A percentile compares a stretch with the other conserved stretches of the same genome.
Conservation (phyloP, 495 filamentous ascomycete genomes). For the Penicillium bovifimosum region DNA sequence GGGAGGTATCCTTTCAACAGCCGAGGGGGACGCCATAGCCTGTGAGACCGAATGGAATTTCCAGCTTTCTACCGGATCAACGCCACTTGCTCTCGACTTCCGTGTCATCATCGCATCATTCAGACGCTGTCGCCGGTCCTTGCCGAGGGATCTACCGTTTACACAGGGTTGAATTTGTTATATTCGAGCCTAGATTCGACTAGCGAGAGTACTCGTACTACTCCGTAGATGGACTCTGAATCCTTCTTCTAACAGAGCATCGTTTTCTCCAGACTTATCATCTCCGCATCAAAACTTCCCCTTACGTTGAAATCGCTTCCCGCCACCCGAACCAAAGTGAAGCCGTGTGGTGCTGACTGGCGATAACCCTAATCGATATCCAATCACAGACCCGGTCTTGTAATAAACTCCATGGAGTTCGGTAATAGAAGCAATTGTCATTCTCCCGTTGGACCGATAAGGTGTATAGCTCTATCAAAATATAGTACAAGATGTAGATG, state of each 20-base stretch:
- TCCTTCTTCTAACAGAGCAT: not conserved
- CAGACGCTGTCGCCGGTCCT: slow-evolving; percentile 17
- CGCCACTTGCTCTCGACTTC: slow-evolving; percentile 17
- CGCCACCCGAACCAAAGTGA: not conserved
- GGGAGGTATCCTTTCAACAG: not conserved
- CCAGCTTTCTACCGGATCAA: not conserved
- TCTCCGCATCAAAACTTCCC: not conserved
- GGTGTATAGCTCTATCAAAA: not conserved
- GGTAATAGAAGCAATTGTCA: slow-evolving; percentile 21
- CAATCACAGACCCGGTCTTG: slow-evolving; percentile 20
- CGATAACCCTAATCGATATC: not conserved
- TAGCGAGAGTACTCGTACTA: not conserved
- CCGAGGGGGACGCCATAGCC: slow-evolving; percentile 6
- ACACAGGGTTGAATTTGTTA: not conserved
- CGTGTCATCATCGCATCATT: slow-evolving; percentile 32
- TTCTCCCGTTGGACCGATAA: slow-evolving; percentile 29
- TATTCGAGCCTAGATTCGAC: not conserved
- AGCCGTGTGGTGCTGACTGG: not conserved
- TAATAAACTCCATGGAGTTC: slow-evolving; percentile 10
- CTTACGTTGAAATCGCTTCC: not conserved
- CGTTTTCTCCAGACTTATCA: slow-evolving; percentile 5
- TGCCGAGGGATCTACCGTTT: slow-evolving; percentile 12
- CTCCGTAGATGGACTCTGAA: not conserved
- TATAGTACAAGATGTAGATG: not conserved
- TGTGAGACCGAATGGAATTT: not conserved